A percentile compares a stretch with the other conserved stretches of the same genome.
Conservation (phyloP, 2,329 filamentous ascomycete genomes). For the Aspergillus carbonarius region DNA sequence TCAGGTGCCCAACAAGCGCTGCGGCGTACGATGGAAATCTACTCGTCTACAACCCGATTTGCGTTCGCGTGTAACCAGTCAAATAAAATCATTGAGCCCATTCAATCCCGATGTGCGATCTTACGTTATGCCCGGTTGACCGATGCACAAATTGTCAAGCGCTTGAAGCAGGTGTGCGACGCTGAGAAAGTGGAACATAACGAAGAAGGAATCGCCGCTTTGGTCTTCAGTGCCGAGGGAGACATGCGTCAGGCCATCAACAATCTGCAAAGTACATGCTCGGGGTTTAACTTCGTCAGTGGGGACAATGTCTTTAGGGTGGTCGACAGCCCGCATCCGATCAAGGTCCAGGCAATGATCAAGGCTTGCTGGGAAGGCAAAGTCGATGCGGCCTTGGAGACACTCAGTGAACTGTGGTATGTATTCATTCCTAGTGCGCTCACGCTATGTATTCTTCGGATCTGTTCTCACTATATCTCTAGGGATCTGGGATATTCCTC, state of each 20-base stretch:
- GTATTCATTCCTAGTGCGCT: constrained; percentile 15
- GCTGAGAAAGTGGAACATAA: constrained; percentile 87
- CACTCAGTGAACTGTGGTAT: constrained; percentile 83
- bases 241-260: constrained; percentile 99
- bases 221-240: constrained; percentile 95
- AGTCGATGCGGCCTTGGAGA: constrained; percentile 82
- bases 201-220: constrained; percentile 90
- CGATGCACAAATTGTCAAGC: constrained; percentile 87
- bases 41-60: constrained; percentile 92
- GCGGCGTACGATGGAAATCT: constrained; percentile 97
- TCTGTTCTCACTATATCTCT: constrained; percentile 5
- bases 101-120: constrained; percentile 95
- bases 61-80: constrained; percentile 98
- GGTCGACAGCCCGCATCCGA: constrained; percentile 93
- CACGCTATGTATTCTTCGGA: background rate
- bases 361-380: constrained; percentile 94
- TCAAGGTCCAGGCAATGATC: constrained; percentile 98
- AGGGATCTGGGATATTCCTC: constrained; percentile 90
- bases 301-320: constrained; percentile 98
- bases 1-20: constrained; percentile 93
- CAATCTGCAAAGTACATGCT: constrained; percentile 89
- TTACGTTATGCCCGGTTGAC: constrained; percentile 90
- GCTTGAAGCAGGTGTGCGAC: constrained; percentile 86
- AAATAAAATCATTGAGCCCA: constrained; percentile 99
- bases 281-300: constrained; percentile 94